Conservation (phyloP, 345 rosid species). For the Noccaea bulbosa region DNA sequence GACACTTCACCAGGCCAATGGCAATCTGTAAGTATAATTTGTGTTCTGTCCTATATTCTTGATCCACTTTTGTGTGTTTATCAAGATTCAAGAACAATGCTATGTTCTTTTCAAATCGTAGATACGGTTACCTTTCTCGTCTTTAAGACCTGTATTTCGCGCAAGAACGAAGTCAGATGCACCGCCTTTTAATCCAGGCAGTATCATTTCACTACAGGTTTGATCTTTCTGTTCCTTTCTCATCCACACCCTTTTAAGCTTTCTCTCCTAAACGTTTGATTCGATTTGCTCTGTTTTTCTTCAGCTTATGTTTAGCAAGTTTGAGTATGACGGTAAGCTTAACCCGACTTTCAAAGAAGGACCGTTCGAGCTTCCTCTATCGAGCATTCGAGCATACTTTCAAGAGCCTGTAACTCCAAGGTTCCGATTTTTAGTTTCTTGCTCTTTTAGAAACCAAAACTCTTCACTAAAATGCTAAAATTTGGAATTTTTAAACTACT, state of each 20-base stretch:
- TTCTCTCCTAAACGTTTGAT: slow-evolving; percentile 2
- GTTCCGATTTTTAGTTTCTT: slow-evolving; percentile 44
- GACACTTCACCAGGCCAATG: slow-evolving; percentile 80
- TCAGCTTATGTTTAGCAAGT: slow-evolving; percentile 98
- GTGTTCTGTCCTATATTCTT: not conserved
- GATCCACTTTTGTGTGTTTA: not conserved
- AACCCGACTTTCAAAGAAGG: slow-evolving; percentile 91
- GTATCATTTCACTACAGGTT: slow-evolving; percentile 81
- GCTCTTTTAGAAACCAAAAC: not conserved
- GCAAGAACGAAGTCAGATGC: slow-evolving; percentile 79
- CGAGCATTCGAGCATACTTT: slow-evolving; percentile 62
- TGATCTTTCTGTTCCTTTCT: not conserved
- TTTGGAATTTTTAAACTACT: not conserved
- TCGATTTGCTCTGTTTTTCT: slow-evolving; percentile 38
- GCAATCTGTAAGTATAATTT: slow-evolving; percentile 89
- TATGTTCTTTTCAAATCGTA: slow-evolving; percentile 37
- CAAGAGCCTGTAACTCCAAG: slow-evolving; percentile 88
- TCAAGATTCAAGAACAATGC: not conserved
- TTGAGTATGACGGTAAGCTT: slow-evolving; percentile 91
- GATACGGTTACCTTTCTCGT: slow-evolving; percentile 78
- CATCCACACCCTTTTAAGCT: not conserved
- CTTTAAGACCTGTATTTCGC: slow-evolving; percentile 84
- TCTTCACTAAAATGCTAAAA: slow-evolving; percentile 1
- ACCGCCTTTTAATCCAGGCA: slow-evolving; percentile 73
- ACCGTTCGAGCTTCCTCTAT: slow-evolving; percentile 78